Evolutionary conservation across 176 grass and related monocot species (phyloP), one percentile per base, ranked within the genome.

Genomic region (Rhipidocladum racemiflorum): DNA sequence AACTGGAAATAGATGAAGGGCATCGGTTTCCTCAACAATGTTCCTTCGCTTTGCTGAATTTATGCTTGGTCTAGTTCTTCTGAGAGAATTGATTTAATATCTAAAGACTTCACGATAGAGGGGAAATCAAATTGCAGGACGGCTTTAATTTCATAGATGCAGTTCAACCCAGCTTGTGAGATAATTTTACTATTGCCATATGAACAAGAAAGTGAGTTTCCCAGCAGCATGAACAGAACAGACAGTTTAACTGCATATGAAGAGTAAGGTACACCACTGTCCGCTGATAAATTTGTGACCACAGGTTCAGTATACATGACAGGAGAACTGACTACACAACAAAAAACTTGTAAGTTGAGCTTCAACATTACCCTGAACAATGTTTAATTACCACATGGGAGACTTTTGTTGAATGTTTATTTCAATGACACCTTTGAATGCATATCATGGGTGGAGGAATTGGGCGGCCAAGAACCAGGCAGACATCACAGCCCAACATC

Each of bases 381-480:
- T 79, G 74, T 79, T 83, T 53, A 74, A 53, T 65, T 9, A 82
- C 49, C 17, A 74, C 40, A 83, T 73, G 30, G 53, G 30, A 66
- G 83, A 59, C 25, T 78, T 82, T 65, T 75, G 13, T 61, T 63
- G 14, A 74, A 86, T 79, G 68, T 74, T 90, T 83, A 83, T 90
- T 83, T 78, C 30, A 86, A 86, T 77, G 40, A 42, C 54, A 86
- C 13, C 76, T 86, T 90, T 86, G 84, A 83, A 83, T 75, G 60
- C 84, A 78, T 78, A 86, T 72, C 65, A 82, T 78, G 79, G 73
- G 49, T 45, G 67, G 84, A 78, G 44, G 78, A 74, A 30, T 62
- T 56, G 77, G 87, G 77, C 9, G 35, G 65, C 83, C 87, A 85
- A 74, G 67, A 66, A 83, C 67, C 25, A 51, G 82, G 50, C 67